phyloP scores from a whole-genome alignment of 192 early-diverging fungal genomes.

The Coemansia sp. region DNA sequence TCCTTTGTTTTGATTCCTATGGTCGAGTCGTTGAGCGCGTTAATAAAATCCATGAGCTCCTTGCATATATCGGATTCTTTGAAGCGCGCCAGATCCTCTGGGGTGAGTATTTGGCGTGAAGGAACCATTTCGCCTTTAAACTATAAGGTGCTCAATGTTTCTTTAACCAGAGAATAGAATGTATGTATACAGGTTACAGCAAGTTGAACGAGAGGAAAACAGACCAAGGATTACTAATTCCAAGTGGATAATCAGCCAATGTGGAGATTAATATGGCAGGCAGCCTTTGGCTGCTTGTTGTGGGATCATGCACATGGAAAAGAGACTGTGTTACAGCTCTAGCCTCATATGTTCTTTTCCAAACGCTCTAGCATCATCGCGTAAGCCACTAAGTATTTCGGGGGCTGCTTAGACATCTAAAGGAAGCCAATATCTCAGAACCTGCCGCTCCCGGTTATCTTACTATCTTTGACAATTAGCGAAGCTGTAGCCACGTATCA shows the following conservation, averaged over 20 bases:
- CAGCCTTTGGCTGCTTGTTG: neutral
- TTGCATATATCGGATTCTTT: constrained; percentile 63
- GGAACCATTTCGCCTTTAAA: constrained; percentile 29
- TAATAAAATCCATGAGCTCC: constrained; percentile 70
- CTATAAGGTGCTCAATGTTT: too few relatives aligned
- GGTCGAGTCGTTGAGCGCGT: constrained; percentile 71
- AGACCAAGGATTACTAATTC: neutral
- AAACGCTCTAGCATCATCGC: too few relatives aligned
- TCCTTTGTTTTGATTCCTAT: constrained; percentile 63
- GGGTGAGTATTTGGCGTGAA: constrained; percentile 69
- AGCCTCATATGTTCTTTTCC: neutral
- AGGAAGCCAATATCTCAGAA: too few relatives aligned
- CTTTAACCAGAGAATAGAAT: neutral
- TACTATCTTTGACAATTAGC: too few relatives aligned
- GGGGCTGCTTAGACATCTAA: too few relatives aligned
- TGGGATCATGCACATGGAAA: neutral
- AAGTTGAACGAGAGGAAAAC: neutral
- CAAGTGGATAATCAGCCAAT: neutral
- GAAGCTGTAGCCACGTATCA: too few relatives aligned
- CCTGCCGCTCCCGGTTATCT: too few relatives aligned
- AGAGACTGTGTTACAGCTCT: neutral
- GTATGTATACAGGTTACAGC: neutral
- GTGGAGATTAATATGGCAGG: neutral
- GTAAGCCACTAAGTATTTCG: too few relatives aligned
- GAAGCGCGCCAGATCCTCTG: constrained; percentile 82